Evolutionary conservation across 768 basidiomycete genomes (phyloP), one percentile per base, ranked within the genome.

Genomic region (Lactarius sp.): DNA sequence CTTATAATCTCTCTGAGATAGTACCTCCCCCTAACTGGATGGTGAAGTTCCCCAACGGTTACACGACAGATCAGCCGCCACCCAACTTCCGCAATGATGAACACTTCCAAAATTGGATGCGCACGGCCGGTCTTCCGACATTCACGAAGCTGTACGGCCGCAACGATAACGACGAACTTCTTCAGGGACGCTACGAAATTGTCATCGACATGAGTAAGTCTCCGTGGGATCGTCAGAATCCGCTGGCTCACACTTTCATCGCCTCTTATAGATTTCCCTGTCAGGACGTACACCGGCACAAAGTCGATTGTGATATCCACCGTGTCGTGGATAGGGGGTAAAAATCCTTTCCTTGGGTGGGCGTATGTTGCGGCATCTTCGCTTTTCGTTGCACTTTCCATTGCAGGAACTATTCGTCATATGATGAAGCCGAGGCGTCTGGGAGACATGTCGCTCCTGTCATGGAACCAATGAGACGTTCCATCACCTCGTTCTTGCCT

Each of bases 71-170:
- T 5, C 84, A 79, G 65, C 83, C 82, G 16, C 85, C 87, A 20
- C 95, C 94, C 1, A 77, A 97, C 71, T 78, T 98, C 41, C 77
- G 79, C 57, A 68, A 69, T 2, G 87, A 98, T 71, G 91, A 98
- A 74, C 94, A 91, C 70, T 98, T 99, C 79, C 96, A 98, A 76
- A 95, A 96, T 72, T 99, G 97, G 97, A 99, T 99, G 97, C 85
- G 96, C 62, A 97, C 95, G 2, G 93, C 97, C 0, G 97, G 96
- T 13, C 75, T 98, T 52, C 97, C 97, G 9, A 98, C 96, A 6
- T 99, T 99, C 75, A 87, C 93, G 37, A 98, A 99, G 76, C 78
- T 99, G 22, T 98, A 90, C 71, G 94, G 89, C 16, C 81, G 96
- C 66, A 98, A 98, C 72, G 95, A 98, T 70, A 74, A 83, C 34